Evolutionary conservation across 257 asterid genomes (phyloP), one percentile per base, ranked within the genome.

Genomic region (Solanum chilense): DNA sequence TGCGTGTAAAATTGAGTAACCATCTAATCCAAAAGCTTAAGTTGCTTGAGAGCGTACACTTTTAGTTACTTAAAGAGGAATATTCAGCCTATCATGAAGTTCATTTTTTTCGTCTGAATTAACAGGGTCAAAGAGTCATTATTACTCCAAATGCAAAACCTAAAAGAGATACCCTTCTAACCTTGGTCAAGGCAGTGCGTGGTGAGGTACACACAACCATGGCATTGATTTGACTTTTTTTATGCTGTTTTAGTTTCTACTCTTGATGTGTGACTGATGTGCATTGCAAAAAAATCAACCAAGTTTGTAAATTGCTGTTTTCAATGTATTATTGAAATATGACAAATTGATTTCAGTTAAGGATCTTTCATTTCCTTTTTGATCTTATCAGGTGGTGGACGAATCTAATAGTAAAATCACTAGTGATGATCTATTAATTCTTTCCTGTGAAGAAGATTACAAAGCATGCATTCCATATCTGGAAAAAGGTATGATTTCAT

Each of bases 61-160:
- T 74, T 20, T 39, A 39, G 29, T 74, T 74, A 74, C 52, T 74
- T 74, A 23, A 21, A 74, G 12, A 18, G 69, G n/a, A 27, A 18
- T 14, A 41, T 69, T 78, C 20, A 66, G 73, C 77, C 31, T 86
- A 60, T 85, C 69, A 27, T 86, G 66, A 27, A 29, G 31, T 70
- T 83, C 87, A 20, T 86, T 88, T 74, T 74, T 82, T 82, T 66
- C 2, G 69, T 89, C 86, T 82, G 84, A 45, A 88, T 88, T 80
- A 77, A 87, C 92, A 94, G 98, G 95, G 92, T 87, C 92, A 64
- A 56, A 92, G 92, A 87, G 94, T 95, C 87, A 88, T 91, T 66
- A 86, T 90, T 86, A 95, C 98, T 68, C 93, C 94, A 23, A 93
- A 91, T 76, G 94, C 92, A 83, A 93, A 93, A 90, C 98, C 97